Conservation (phyloP, 2,329 filamentous ascomycete species). For the Orbilia quercus region DNA sequence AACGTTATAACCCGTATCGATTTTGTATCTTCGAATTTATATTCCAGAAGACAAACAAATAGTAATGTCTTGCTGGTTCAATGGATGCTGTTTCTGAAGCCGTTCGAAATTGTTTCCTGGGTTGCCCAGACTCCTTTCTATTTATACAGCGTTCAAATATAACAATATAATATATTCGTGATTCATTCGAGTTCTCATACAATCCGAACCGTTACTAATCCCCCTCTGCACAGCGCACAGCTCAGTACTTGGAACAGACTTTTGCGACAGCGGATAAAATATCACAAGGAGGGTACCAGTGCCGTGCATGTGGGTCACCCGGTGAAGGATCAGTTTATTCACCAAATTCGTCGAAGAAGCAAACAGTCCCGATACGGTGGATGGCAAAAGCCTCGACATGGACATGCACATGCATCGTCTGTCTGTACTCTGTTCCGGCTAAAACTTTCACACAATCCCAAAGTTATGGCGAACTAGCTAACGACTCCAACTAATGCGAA, state of each 20-base stretch:
- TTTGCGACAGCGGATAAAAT: slow-evolving; percentile 39
- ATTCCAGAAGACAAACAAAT: too few species aligned
- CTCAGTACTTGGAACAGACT: background rate
- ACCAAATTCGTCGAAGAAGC: slow-evolving; percentile 27
- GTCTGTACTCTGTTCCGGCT: slow-evolving; percentile 45
- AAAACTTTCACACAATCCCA: slow-evolving; percentile 31
- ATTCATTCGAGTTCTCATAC: slow-evolving; percentile 42
- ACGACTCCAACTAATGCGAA: slow-evolving; percentile 27
- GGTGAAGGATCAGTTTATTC: slow-evolving; percentile 45
- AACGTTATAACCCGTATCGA: too few species aligned
- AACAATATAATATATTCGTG: slow-evolving; percentile 13
- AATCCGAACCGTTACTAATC: slow-evolving; percentile 48
- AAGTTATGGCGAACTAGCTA: slow-evolving; percentile 1
- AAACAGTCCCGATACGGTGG: slow-evolving; percentile 49
- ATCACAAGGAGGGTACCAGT: slow-evolving; percentile 11
- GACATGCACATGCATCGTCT: too few species aligned
- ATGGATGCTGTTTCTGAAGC: too few species aligned
- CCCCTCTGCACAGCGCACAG: slow-evolving; percentile 28
- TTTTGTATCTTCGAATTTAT: background rate
- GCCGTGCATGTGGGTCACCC: background rate
- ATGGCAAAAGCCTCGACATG: slow-evolving; percentile 38
- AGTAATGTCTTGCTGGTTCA: too few species aligned
- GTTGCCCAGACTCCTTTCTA: slow-evolving; percentile 24
- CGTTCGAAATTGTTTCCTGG: too few species aligned
- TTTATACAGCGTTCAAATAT: slow-evolving; percentile 39